Percentiles rank a stretch among this genome's conserved stretches.
Evolutionary conservation across 169 alveolate genomes (phyloP).

Genomic region (Plasmodium malariae): DNA sequence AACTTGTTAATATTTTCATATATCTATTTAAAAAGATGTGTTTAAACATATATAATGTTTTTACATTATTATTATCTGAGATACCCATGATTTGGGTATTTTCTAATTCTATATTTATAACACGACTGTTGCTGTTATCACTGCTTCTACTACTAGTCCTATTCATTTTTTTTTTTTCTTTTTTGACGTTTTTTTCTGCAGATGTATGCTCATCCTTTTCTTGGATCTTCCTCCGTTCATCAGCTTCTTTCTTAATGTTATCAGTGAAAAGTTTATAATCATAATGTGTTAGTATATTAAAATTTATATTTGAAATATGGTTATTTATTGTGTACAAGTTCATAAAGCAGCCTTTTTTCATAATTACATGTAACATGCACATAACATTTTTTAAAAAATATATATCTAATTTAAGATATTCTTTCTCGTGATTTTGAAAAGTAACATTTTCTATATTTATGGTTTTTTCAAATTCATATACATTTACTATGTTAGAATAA

Average conservation of each 20-base stretch:
- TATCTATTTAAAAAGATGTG: slow-evolving; percentile 33
- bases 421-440: slow-evolving; percentile 60
- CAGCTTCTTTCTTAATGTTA: not conserved
- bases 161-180: not conserved
- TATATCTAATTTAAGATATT: slow-evolving; percentile 58
- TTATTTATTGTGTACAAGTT: slow-evolving; percentile 25
- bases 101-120: not conserved
- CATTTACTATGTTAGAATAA: slow-evolving; percentile 41
- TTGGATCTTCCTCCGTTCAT: not conserved
- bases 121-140: not conserved
- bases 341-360: slow-evolving; percentile 17
- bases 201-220: not conserved
- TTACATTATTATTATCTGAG: slow-evolving; percentile 7
- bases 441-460: slow-evolving; percentile 57
- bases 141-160: not conserved
- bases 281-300: slow-evolving; percentile 12
- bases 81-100: not conserved
- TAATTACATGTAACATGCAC: slow-evolving; percentile 57
- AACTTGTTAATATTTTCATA: slow-evolving; percentile 32
- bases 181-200: not conserved
- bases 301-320: slow-evolving; percentile 18
- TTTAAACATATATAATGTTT: slow-evolving; percentile 18
- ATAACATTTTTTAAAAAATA: slow-evolving; percentile 49
- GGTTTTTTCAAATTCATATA: slow-evolving; percentile 50
- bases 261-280: slow-evolving; percentile 12